phyloP scores from a whole-genome alignment of 345 rosid species.

The Arabidopsis suecica region DNA sequence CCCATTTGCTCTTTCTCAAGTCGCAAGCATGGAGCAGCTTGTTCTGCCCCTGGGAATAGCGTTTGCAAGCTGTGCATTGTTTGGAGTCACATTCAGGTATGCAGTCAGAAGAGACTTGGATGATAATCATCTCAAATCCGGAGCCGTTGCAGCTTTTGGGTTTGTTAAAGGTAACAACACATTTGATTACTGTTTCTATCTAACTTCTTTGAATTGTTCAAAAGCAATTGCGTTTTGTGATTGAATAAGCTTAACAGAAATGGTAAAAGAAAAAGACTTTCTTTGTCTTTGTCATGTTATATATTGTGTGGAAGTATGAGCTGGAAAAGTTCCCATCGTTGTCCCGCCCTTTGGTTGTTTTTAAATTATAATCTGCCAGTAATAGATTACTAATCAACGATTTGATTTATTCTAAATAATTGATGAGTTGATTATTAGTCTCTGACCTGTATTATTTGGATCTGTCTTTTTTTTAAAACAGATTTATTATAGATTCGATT shows the following conservation, averaged over 20 bases:
- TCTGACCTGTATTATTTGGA: slow-evolving; percentile 40
- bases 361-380: slow-evolving; percentile 28
- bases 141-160: slow-evolving; percentile 82
- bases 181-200: slow-evolving; percentile 1
- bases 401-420: slow-evolving; percentile 25
- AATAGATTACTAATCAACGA: slow-evolving; percentile 30
- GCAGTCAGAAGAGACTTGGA: slow-evolving; percentile 79
- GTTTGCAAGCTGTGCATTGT: slow-evolving; percentile 83
- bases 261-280: slow-evolving; percentile 1
- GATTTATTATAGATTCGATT: neutral
- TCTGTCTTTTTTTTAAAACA: neutral
- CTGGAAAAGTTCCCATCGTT: slow-evolving; percentile 28
- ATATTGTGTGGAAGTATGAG: slow-evolving; percentile 39
- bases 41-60: slow-evolving; percentile 65
- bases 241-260: neutral
- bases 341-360: slow-evolving; percentile 23
- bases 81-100: slow-evolving; percentile 85
- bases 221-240: slow-evolving; percentile 11
- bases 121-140: slow-evolving; percentile 70
- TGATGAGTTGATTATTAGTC: slow-evolving; percentile 31
- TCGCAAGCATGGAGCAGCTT: slow-evolving; percentile 53
- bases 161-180: slow-evolving; percentile 69
- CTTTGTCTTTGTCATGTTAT: slow-evolving; percentile 36
- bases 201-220: neutral
- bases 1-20: slow-evolving; percentile 68